Evolutionary conservation across 139 green algal genomes (phyloP).

Genomic region (Coelastrella sp.): DNA sequence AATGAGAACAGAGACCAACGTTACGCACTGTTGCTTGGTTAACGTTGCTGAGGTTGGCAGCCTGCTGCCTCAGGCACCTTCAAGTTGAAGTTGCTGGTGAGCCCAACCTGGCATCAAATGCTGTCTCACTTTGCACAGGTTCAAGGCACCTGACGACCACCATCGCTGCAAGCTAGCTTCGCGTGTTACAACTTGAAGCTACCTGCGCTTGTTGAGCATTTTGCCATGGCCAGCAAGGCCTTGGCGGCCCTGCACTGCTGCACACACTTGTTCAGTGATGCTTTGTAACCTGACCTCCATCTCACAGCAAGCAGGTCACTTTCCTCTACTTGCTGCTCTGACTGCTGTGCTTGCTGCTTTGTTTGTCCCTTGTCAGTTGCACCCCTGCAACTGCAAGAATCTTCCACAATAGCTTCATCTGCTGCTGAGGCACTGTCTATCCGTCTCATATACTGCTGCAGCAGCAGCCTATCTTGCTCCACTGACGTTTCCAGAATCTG

Average conservation of each 20-base stretch:
- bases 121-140: no score
- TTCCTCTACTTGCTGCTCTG: slow-evolving; percentile 15
- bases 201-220: no score
- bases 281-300: slow-evolving; percentile 44
- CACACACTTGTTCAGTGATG: background rate
- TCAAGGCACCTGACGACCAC: no score
- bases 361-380: background rate
- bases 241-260: background rate
- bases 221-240: slow-evolving; percentile 18
- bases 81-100: no score
- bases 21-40: no score
- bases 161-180: no score
- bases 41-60: no score
- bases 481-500: slow-evolving; percentile 30
- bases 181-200: no score
- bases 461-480: slow-evolving; percentile 2
- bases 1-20: no score
- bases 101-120: no score
- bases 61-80: no score
- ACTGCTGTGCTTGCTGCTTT: background rate
- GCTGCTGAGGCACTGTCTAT: background rate
- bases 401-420: background rate
- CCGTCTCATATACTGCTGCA: background rate
- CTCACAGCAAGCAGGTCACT: slow-evolving; percentile 17
- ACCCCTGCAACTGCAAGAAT: background rate